Percentiles rank a stretch among this genome's conserved stretches.
Conservation (phyloP, 805 yeast species). For the Zygosaccharomyces gambellarensis region DNA sequence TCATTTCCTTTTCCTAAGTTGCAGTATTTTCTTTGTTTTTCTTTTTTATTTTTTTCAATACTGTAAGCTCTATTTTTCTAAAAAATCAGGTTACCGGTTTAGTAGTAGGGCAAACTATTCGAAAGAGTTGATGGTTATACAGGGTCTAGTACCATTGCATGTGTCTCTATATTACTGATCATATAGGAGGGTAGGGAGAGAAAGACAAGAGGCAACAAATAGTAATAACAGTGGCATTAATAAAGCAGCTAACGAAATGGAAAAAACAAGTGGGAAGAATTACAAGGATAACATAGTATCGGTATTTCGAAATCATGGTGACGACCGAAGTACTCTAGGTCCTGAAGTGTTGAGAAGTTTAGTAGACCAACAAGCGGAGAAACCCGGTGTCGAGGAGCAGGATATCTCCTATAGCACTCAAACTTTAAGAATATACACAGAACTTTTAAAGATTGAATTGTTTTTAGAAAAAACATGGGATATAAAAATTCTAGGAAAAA, state of each 20-base stretch:
- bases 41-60: neutral
- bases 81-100: neutral
- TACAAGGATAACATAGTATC: conserved; percentile 14
- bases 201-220: neutral
- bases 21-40: neutral
- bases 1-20: neutral
- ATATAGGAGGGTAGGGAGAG: neutral
- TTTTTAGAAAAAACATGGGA: conserved; percentile 33
- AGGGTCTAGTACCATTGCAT: neutral
- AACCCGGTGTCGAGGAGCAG: conserved; percentile 3
- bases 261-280: neutral
- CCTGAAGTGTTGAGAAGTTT: conserved; percentile 7
- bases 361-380: conserved; percentile 8
- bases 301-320: conserved; percentile 5
- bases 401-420: conserved; percentile 25
- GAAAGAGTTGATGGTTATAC: neutral
- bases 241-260: neutral
- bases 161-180: neutral
- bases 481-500: conserved; percentile 27
- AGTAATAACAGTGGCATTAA: neutral
- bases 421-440: conserved; percentile 27
- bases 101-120: neutral
- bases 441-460: conserved; percentile 26
- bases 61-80: neutral
- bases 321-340: conserved; percentile 3